Evolutionary conservation across 2,329 filamentous ascomycete genomes (phyloP).

Genomic region (Aureobasidium sp.): DNA sequence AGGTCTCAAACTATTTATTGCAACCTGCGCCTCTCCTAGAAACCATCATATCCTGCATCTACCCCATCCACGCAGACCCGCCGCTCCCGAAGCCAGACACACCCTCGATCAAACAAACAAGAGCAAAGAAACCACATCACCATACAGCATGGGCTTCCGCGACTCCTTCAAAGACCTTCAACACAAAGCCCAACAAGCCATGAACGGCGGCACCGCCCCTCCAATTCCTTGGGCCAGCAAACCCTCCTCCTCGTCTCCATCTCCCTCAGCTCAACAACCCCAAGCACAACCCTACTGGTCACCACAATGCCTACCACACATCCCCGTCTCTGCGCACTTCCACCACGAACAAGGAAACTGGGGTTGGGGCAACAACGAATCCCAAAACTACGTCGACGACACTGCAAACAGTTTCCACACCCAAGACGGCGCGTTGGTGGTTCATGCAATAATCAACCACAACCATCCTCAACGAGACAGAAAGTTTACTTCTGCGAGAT

Average conservation of each 20-base stretch:
- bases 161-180: conserved; percentile 10
- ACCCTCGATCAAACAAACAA: background rate
- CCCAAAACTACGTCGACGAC: conserved; percentile 49
- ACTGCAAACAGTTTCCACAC: conserved; percentile 50
- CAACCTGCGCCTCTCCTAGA: background rate
- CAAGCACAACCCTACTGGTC: conserved; percentile 43
- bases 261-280: conserved; percentile 14
- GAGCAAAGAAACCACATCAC: background rate
- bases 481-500: conserved; percentile 49
- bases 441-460: conserved; percentile 44
- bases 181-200: conserved; percentile 1
- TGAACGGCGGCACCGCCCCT: conserved; percentile 11
- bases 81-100: background rate
- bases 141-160: conserved; percentile 6
- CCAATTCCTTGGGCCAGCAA: conserved; percentile 26
- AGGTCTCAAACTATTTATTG: background rate
- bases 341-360: conserved; percentile 50
- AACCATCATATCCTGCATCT: background rate
- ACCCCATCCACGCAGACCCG: too few species aligned
- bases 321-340: conserved; percentile 46
- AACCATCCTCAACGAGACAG: conserved; percentile 30
- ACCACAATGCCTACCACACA: conserved; percentile 42
- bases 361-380: conserved; percentile 57
- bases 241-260: conserved; percentile 20
- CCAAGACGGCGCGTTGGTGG: conserved; percentile 44